Conservation (phyloP, 2,329 filamentous ascomycete genomes). For the Dothidotthia symphoricarpi region DNA sequence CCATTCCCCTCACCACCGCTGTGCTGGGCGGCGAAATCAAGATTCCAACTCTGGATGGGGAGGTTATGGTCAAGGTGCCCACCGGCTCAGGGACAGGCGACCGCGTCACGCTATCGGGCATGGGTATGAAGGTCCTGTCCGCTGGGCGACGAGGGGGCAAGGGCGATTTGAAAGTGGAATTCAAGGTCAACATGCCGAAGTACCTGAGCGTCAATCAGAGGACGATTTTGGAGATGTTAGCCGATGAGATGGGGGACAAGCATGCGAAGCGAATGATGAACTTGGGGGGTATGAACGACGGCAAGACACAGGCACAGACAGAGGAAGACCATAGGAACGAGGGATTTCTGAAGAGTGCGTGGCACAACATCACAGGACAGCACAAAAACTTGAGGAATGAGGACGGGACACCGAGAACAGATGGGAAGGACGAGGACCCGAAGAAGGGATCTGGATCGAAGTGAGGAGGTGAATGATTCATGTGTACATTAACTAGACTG, state of each 20-base stretch:
- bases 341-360: conserved; percentile 88
- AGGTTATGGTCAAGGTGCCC: conserved; percentile 85
- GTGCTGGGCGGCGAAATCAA: conserved; percentile 85
- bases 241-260: conserved; percentile 93
- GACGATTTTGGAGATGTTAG: conserved; percentile 90
- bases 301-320: conserved; percentile 12
- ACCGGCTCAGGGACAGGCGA: conserved; percentile 93
- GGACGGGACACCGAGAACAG: conserved; percentile 20
- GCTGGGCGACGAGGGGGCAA: conserved; percentile 57
- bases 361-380: conserved; percentile 88
- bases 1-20: conserved; percentile 88
- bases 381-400: conserved; percentile 34
- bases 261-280: conserved; percentile 92
- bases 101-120: conserved; percentile 80
- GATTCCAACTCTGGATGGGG: conserved; percentile 85
- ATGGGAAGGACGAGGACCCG: conserved; percentile 25
- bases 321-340: conserved; percentile 66
- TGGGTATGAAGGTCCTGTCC: conserved; percentile 87
- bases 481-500: conserved; percentile 16
- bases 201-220: conserved; percentile 88
- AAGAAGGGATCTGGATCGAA: conserved; percentile 40
- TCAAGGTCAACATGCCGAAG: conserved; percentile 93
- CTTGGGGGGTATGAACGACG: conserved; percentile 45
- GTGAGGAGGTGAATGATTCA: conserved; percentile 5
- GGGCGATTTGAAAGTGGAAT: conserved; percentile 90